Evolutionary conservation across 495 filamentous ascomycete species (phyloP).

Genomic region (Penicillium bialowiezense): DNA sequence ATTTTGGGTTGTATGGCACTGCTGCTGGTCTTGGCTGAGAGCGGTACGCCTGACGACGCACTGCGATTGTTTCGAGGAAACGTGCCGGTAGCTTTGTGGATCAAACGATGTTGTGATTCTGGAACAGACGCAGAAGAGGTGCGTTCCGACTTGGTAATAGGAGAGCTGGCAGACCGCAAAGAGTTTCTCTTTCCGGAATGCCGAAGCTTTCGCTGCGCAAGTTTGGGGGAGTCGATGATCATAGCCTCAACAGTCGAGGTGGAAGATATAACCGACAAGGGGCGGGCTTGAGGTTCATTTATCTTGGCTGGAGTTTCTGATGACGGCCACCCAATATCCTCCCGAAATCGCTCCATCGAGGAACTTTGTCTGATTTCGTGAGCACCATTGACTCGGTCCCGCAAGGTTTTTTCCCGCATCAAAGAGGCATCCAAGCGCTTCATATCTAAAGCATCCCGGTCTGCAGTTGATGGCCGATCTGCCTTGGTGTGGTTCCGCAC

Average conservation of each 20-base stretch:
- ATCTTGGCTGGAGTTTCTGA: slow-evolving; percentile 18
- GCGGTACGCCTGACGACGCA: slow-evolving; percentile 56
- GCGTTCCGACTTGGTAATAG: slow-evolving; percentile 39
- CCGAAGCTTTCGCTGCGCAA: slow-evolving; percentile 52
- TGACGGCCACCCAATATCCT: slow-evolving; percentile 45
- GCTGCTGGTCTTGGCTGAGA: slow-evolving; percentile 46
- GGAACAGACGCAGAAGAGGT: slow-evolving; percentile 40
- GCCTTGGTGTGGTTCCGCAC: slow-evolving; percentile 2
- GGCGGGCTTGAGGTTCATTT: slow-evolving; percentile 36
- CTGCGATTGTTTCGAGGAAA: slow-evolving; percentile 53
- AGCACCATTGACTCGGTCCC: slow-evolving; percentile 31
- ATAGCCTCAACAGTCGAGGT: slow-evolving; percentile 71
- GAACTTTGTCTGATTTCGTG: slow-evolving; percentile 19
- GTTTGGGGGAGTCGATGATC: slow-evolving; percentile 60
- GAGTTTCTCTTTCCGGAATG: slow-evolving; percentile 67
- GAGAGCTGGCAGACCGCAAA: slow-evolving; percentile 53
- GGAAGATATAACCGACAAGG: slow-evolving; percentile 61
- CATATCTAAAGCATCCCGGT: slow-evolving; percentile 15
- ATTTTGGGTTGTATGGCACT: slow-evolving; percentile 45
- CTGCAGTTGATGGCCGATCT: not conserved
- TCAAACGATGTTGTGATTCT: slow-evolving; percentile 44
- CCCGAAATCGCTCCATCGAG: slow-evolving; percentile 39
- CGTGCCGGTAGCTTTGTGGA: slow-evolving; percentile 46
- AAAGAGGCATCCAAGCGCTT: slow-evolving; percentile 24
- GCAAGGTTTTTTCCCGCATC: slow-evolving; percentile 32